A percentile compares a stretch with the other conserved stretches of the same genome.
These are phyloP conservation scores for Lactarius indigo DNA, from an alignment of 768 basidiomycete species.

Conservation along the genomic window DNA sequence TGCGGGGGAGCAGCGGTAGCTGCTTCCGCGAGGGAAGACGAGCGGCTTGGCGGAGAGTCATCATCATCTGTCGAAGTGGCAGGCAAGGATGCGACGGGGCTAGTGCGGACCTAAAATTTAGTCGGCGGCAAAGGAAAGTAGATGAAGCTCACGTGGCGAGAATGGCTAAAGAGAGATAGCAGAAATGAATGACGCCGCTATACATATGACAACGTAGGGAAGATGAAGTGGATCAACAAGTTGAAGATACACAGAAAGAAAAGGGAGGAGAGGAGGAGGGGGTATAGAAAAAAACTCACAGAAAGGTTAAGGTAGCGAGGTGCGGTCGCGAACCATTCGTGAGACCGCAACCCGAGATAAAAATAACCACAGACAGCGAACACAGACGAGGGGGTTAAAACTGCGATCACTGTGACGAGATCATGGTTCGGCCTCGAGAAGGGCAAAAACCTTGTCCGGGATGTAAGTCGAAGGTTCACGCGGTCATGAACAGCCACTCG, in stretches of 20 bases:
- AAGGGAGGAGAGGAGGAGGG: neutral
- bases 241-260: neutral
- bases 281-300: neutral
- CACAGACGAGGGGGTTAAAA: neutral
- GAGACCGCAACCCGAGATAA: neutral
- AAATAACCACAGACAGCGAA: neutral
- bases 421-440: neutral
- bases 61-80: neutral
- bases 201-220: neutral
- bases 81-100: neutral
- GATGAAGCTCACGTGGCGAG: constrained; percentile 6
- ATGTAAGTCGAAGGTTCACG: neutral
- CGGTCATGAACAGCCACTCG: too few species aligned
- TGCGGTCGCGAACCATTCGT: neutral
- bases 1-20: neutral
- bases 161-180: neutral
- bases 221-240: neutral
- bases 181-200: neutral
- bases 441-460: neutral
- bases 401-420: neutral
- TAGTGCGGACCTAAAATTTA: neutral
- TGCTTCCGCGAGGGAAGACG: neutral
- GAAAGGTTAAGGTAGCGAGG: neutral
- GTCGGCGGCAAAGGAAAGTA: neutral
- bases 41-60: neutral